Evolutionary conservation across 352 stramenopile species (phyloP).

Genomic region (Globisporangium okanoganense): DNA sequence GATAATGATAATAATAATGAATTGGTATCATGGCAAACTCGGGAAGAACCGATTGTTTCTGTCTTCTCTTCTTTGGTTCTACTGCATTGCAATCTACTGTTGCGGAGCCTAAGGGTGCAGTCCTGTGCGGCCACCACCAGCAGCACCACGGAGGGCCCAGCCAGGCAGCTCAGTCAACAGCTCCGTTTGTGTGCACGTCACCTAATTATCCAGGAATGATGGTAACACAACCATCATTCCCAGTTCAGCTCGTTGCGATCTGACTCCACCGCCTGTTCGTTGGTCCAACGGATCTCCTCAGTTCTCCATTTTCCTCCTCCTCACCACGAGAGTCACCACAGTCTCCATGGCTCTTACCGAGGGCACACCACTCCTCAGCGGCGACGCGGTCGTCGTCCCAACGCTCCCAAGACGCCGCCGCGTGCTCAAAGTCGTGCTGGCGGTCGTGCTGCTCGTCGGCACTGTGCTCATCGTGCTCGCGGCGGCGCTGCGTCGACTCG

Average conservation of each 20-base stretch:
- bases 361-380: background rate
- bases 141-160: too few species aligned
- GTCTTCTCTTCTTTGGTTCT: too few species aligned
- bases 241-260: background rate
- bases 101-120: too few species aligned
- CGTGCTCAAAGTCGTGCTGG: background rate
- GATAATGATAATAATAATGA: too few species aligned
- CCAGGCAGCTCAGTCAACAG: too few species aligned
- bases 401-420: background rate
- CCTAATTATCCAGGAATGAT: background rate
- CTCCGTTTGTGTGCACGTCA: background rate
- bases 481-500: background rate
- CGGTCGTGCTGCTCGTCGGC: background rate
- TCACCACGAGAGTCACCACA: background rate
- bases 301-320: background rate
- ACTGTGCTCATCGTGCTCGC: background rate
- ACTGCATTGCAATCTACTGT: too few species aligned
- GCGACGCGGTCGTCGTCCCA: background rate
- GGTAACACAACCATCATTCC: background rate
- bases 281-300: background rate
- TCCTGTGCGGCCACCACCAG: too few species aligned
- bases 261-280: background rate
- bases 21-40: too few species aligned
- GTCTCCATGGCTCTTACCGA: background rate
- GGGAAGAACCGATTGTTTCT: too few species aligned